Evolutionary conservation across 345 rosid species (phyloP), one percentile per base, ranked within the genome.

Genomic region (Pistacia atlantica): DNA sequence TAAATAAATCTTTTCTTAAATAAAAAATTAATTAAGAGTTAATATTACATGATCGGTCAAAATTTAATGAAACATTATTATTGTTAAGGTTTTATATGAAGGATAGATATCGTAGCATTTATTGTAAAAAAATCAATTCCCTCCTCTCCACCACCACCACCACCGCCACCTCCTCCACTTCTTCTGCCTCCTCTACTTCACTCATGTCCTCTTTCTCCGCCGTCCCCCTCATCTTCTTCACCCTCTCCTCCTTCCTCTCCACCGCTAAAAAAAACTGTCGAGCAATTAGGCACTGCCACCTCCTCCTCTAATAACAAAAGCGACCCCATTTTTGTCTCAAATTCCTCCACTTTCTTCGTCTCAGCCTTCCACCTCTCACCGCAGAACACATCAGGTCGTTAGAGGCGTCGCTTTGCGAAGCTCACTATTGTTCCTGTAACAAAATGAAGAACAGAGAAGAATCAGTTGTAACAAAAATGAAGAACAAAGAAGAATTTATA

Each of bases 331-430:
- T 66, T 87, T n/a, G 80, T 85, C 3, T 77, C 84, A 59, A 81
- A 84, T 28, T 79, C 90, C 62, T 75, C 90, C 54, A 80, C 94
- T 66, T 91, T 85, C 83, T 91, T 95, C 76, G 87, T 96, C 81
- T 61, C 98, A 2, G 91, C 97, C 64, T 96, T 93, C 89, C 97
- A 25, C 92, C 98, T 57, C 93, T 96, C 81, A 85, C 97, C 72
- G 87, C 90, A 46, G 99, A 93, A 67, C 98, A 90, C 86, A 90
- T 92, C 85, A 92, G 97, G 97, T 83, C 92, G 8, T 77, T 91
- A 20, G 97, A 93, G 69, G 81, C 92, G 56, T 97, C 92, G 55
- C 86, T 85, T 68, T 93, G 98, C 20, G 98, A 93, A 67, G 93
- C 97, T n/a, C 97, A 87, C 16, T 93, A 98, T 97, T 81, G 97